Conservation (phyloP, 2,329 filamentous ascomycete species). For the Ceratocystis ficicola region DNA sequence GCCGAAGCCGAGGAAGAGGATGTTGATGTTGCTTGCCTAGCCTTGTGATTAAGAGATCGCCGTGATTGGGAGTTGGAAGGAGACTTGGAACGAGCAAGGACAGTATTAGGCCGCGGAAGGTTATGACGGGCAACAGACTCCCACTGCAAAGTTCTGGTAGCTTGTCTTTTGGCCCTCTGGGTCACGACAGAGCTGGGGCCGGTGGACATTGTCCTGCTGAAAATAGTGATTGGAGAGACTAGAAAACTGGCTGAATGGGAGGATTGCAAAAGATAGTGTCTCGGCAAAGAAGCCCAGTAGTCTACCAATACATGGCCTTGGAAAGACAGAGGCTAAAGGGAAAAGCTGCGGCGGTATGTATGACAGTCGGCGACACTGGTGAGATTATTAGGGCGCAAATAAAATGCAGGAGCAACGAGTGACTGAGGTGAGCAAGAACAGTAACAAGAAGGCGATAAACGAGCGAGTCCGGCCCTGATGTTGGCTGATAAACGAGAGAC, state of each 20-base stretch:
- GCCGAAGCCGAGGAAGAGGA: neutral
- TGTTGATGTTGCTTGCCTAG: neutral
- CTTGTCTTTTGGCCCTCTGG: conserved; percentile 17
- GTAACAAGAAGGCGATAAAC: neutral
- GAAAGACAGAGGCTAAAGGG: neutral
- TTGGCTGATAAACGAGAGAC: conserved; percentile 1
- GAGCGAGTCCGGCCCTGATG: conserved; percentile 5
- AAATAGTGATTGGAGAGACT: neutral
- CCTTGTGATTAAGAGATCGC: neutral
- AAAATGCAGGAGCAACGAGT: conserved; percentile 3
- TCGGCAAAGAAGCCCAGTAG: conserved; percentile 8
- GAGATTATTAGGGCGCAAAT: conserved; percentile 5
- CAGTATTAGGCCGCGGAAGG: conserved; percentile 14
- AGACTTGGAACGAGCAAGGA: conserved; percentile 8
- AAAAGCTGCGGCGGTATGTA: neutral
- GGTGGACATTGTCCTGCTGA: conserved; percentile 8
- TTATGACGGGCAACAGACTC: conserved; percentile 15
- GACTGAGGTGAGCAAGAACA: conserved; percentile 1
- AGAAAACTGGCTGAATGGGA: neutral
- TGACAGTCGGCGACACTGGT: neutral
- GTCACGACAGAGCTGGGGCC: conserved; percentile 16
- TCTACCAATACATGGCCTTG: conserved; percentile 19
- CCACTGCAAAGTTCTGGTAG: conserved; percentile 18
- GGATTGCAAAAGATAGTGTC: neutral
- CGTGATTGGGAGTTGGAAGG: neutral